Evolutionary conservation across 2,329 filamentous ascomycete species (phyloP).

Genomic region (Penicillium sp.): DNA sequence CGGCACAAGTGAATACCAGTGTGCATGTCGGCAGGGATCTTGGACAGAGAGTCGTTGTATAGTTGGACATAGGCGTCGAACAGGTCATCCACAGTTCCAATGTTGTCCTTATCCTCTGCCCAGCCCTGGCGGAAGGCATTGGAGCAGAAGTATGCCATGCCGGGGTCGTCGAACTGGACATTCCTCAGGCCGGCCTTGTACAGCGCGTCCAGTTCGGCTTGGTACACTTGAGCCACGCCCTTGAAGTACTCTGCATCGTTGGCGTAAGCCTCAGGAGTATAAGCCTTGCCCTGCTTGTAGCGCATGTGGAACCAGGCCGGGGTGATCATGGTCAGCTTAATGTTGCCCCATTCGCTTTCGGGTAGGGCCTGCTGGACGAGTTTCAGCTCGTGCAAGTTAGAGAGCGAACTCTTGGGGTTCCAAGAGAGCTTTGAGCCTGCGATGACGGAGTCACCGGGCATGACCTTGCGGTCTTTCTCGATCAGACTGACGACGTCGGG

Average conservation of each 20-base stretch:
- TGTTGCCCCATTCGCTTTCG: constrained; percentile 64
- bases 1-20: constrained; percentile 76
- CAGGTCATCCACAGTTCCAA: constrained; percentile 69
- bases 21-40: constrained; percentile 71
- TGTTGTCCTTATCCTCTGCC: constrained; percentile 69
- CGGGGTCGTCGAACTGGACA: constrained; percentile 69
- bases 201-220: constrained; percentile 62
- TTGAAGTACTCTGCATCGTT: constrained; percentile 66
- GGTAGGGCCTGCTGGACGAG: constrained; percentile 47
- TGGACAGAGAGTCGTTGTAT: constrained; percentile 72
- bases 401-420: constrained; percentile 18
- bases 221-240: constrained; percentile 68
- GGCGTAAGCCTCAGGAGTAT: constrained; percentile 59
- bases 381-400: constrained; percentile 29
- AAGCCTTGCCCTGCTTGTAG: constrained; percentile 60
- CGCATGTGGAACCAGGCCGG: constrained; percentile 73
- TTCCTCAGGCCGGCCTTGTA: constrained; percentile 67
- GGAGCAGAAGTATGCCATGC: constrained; percentile 74
- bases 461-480: constrained; percentile 31
- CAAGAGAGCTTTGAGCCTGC: constrained; percentile 29
- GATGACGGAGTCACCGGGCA: constrained; percentile 33
- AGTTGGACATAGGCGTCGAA: constrained; percentile 76
- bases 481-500: constrained; percentile 33
- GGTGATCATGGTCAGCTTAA: constrained; percentile 70
- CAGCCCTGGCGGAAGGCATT: constrained; percentile 72